Conservation (phyloP, 2,329 filamentous ascomycete species). For the Colletotrichum salicis region DNA sequence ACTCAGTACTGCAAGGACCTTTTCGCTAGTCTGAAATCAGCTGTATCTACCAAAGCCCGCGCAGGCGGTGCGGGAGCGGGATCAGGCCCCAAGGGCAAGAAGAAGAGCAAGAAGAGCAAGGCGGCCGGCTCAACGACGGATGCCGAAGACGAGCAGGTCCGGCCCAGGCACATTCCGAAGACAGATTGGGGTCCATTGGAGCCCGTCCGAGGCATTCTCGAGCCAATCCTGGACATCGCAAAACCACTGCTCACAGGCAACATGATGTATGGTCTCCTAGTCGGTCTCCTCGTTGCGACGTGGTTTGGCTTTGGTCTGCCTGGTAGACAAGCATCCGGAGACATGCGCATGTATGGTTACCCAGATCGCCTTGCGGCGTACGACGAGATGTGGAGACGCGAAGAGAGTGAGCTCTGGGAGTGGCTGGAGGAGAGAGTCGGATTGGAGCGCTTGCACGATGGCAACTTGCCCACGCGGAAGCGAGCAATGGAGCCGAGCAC, state of each 20-base stretch:
- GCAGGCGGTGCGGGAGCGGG: slow-evolving; percentile 57
- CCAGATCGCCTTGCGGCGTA: slow-evolving; percentile 83
- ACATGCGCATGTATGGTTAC: slow-evolving; percentile 53
- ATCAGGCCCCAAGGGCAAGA: slow-evolving; percentile 65
- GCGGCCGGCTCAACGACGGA: slow-evolving; percentile 57
- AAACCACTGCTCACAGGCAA: slow-evolving; percentile 80
- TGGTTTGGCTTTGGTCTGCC: slow-evolving; percentile 75
- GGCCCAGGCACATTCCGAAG: slow-evolving; percentile 54
- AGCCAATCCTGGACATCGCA: slow-evolving; percentile 76
- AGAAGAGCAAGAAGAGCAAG: slow-evolving; percentile 67
- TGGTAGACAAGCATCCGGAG: slow-evolving; percentile 41
- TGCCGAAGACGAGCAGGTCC: slow-evolving; percentile 50
- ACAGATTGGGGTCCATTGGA: slow-evolving; percentile 84
- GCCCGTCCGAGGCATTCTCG: slow-evolving; percentile 75
- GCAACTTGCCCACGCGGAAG: slow-evolving; percentile 53
- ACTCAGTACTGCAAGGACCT: slow-evolving; percentile 83
- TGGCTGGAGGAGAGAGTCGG: slow-evolving; percentile 91
- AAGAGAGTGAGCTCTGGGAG: slow-evolving; percentile 91
- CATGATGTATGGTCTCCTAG: slow-evolving; percentile 78
- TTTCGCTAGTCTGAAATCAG: slow-evolving; percentile 76
- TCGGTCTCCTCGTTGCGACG: slow-evolving; percentile 76
- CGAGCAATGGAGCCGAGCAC: slow-evolving; percentile 64
- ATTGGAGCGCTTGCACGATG: slow-evolving; percentile 67
- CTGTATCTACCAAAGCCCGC: slow-evolving; percentile 74
- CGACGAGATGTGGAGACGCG: slow-evolving; percentile 89